phyloP scores from a whole-genome alignment of 352 stramenopile genomes.

The Globisporangium abappressorium region DNA sequence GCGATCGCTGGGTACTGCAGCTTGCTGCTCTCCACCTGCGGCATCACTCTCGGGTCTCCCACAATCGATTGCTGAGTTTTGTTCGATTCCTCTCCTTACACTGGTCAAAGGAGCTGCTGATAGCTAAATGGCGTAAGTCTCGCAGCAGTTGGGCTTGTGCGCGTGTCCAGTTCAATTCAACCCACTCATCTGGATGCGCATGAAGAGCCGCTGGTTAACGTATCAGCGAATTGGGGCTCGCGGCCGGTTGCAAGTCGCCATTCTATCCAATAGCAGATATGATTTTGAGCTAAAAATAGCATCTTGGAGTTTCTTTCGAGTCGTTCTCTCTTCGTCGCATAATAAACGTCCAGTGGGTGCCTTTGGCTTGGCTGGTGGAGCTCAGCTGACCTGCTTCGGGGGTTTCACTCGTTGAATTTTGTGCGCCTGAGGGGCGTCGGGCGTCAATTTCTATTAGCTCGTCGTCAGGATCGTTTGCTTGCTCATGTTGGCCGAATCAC shows the following conservation, averaged over 20 bases:
- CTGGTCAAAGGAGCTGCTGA: neutral
- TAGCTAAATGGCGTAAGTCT: neutral
- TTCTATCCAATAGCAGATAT: neutral
- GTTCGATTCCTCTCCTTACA: no score
- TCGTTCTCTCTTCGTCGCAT: neutral
- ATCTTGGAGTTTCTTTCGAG: neutral
- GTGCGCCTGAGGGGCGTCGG: neutral
- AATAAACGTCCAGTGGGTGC: no score
- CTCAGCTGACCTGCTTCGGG: neutral
- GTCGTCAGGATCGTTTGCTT: neutral
- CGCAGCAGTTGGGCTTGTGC: neutral
- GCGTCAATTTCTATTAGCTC: neutral
- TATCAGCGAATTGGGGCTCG: neutral
- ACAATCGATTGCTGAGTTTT: neutral
- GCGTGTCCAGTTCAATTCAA: neutral
- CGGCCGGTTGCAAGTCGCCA: neutral
- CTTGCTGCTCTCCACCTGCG: neutral
- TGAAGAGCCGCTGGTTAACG: conserved; percentile 1
- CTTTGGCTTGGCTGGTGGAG: neutral
- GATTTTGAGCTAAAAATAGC: neutral
- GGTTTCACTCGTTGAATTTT: neutral
- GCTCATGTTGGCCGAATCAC: neutral
- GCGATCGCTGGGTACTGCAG: neutral
- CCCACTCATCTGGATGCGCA: neutral
- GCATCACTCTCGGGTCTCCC: neutral